Conservation (phyloP, 2,329 filamentous ascomycete genomes). For the Exserohilum turcica region DNA sequence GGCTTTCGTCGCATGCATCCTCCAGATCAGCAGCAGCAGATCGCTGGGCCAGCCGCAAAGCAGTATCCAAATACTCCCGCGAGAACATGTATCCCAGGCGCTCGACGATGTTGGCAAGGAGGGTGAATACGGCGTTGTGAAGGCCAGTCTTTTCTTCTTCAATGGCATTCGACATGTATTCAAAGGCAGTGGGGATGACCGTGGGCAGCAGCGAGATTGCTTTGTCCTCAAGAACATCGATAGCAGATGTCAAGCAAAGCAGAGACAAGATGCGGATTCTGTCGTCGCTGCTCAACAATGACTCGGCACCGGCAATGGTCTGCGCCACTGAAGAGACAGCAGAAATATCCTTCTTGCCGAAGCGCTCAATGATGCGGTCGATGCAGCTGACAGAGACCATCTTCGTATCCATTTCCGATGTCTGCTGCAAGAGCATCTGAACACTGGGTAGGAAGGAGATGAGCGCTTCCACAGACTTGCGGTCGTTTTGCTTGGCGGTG, state of each 20-base stretch:
- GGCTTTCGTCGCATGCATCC: conserved; percentile 66
- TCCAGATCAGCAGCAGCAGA: conserved; percentile 69
- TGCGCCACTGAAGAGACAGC: conserved; percentile 76
- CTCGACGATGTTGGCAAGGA: conserved; percentile 79
- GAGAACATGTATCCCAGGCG: conserved; percentile 91
- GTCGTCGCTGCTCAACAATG: conserved; percentile 74
- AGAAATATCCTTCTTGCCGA: conserved; percentile 86
- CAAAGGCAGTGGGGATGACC: conserved; percentile 72
- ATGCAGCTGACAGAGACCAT: conserved; percentile 87
- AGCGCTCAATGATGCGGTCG: conserved; percentile 91
- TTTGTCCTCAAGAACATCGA: conserved; percentile 84
- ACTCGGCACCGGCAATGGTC: conserved; percentile 75
- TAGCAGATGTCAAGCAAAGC: conserved; percentile 83
- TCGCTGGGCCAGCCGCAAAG: conserved; percentile 72
- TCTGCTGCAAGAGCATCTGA: conserved; percentile 74
- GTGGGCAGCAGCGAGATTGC: conserved; percentile 82
- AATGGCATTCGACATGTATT: conserved; percentile 71
- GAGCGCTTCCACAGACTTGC: conserved; percentile 69
- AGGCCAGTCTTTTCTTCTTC: conserved; percentile 63
- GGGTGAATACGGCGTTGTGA: conserved; percentile 80
- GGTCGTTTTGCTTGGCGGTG: conserved; percentile 71
- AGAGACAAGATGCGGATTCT: conserved; percentile 82
- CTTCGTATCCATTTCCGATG: conserved; percentile 75
- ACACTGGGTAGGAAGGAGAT: conserved; percentile 80
- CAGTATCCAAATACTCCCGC: conserved; percentile 70